A percentile compares a stretch with the other conserved stretches of the same genome.
These are phyloP conservation scores for Colletotrichum scovillei DNA, from an alignment of 2,329 filamentous ascomycete species.

Conservation along the genomic window DNA sequence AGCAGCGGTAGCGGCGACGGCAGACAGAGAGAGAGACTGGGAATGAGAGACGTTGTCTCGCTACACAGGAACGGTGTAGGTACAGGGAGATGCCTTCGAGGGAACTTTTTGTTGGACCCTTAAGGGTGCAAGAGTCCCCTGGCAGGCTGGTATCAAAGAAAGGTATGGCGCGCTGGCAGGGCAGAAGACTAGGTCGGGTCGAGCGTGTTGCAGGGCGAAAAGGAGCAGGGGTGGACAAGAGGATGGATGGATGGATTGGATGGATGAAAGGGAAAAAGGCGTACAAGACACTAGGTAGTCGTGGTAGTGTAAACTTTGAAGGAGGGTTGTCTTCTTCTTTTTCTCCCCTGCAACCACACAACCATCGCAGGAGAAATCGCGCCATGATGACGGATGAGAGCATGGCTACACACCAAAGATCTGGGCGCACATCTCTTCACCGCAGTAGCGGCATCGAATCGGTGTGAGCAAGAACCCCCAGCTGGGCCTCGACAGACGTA, in stretches of 20 bases:
- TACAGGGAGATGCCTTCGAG: background rate
- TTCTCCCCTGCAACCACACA: background rate
- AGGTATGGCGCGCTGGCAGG: background rate
- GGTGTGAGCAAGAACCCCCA: background rate
- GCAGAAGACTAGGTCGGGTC: background rate
- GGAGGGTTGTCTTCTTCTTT: background rate
- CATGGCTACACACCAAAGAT: background rate
- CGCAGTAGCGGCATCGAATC: background rate
- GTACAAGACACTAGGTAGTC: background rate
- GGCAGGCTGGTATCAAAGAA: background rate
- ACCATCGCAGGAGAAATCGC: too few relatives aligned
- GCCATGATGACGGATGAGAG: background rate
- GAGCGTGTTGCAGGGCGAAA: background rate
- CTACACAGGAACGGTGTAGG: too few relatives aligned
- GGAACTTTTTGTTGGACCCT: constrained; percentile 6
- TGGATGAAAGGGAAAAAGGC: background rate
- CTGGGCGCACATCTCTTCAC: background rate
- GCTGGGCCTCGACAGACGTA: background rate
- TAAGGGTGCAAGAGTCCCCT: constrained; percentile 11
- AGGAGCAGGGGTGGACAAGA: background rate
- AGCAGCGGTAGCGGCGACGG: too few relatives aligned
- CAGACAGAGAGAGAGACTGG: too few relatives aligned
- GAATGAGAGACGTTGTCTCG: background rate
- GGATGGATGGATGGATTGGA: background rate
- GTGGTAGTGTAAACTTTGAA: too few relatives aligned